Evolutionary conservation across 805 yeast genomes (phyloP), one percentile per base, ranked within the genome.

Genomic region (Candida fluviatilis): DNA sequence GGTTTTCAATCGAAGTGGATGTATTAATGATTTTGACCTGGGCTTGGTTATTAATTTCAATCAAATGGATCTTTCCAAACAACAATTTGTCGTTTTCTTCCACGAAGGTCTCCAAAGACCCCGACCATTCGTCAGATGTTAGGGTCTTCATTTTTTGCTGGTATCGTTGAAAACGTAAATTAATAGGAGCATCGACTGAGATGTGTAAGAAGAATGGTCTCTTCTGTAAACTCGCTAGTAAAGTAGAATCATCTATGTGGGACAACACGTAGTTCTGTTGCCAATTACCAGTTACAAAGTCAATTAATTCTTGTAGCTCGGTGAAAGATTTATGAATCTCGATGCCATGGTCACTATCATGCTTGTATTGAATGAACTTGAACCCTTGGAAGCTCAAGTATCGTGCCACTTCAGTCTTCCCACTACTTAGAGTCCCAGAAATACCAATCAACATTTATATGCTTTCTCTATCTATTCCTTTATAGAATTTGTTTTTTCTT

Each of bases 131-230:
- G n/a, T n/a, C n/a, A n/a, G n/a, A n/a, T n/a, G n/a, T n/a, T n/a
- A n/a, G n/a, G n/a, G n/a, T n/a, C n/a, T n/a, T 12, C 47, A 39
- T 16, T 40, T 35, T 33, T 51, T 52, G 31, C 50, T 35, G 26
- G 45, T 38, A 48, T 16, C 78, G 47, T 33, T 58, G 48, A 43
- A 55, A 64, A 35, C 95, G 68, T 25, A 75, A 46, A 10, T 53
- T 52, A 11, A 78, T 49, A 1, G 95, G 85, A 0, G 95, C 87
- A 50, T 86, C 95, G 2, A 87, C 66, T 4, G 86, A 73, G 3
- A 90, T 49, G 55, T 88, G 95, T 17, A 88, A 70, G 54, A 89
- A 88, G 55, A 86, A 90, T 0, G 97, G 96, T 39, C 96, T 64
- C 43, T 81, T 78, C 24, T 73, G 65, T 4, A 84, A 58, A 17